Base-by-base conservation (phyloP, 2,329 filamentous ascomycete species). In the Neophaeococcomyces mojaviensis region DNA sequence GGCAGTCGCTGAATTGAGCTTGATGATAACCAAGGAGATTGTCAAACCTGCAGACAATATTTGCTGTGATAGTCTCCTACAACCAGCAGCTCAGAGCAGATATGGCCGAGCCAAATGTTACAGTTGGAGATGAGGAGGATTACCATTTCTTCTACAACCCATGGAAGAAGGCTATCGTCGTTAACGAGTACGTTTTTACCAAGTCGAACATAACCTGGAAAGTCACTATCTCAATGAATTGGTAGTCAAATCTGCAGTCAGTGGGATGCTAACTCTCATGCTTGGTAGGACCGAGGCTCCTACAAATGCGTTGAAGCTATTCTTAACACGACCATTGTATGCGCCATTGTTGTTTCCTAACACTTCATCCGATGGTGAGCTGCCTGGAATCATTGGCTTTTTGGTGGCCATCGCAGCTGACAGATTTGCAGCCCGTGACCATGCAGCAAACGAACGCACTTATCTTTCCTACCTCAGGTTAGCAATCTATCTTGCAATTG, bases 401-500 rank as follows among this genome's bases (percentile, higher is more conserved):
- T n/a, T n/a, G n/a, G n/a, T n/a, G n/a, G n/a, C n/a, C n/a, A n/a
- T n/a, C n/a, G n/a, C n/a, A 28, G 10, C 24, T 28, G 24, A 28
- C 24, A 5, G 5, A 28, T 10, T 28, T 28, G 24, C 24, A 28
- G 80, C 80, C 4, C 68, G 79, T 49, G 79, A 83, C 55, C 79
- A 82, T 63, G 79, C 77, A 55, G 79, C 79, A 19, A 82, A 81
- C 51, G 79, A 83, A 59, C 71, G 79, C 55, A 83, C 79, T 0
- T 96, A 96, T 61, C 81, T 97, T 22, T 92, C 90, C 2, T 96
- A 92, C 76, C 79, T 97, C 16, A 82, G 89, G 3, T 77, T 97
- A 2, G 82, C 86, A 26, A 79, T 95, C 57, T 95, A 95, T 69
- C 89, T 97, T 77, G 81, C 88, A 53, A 74, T 98, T 42, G 88